Base-by-base conservation (phyloP, 306 rosid species). In the Purshia tridentata region DNA sequence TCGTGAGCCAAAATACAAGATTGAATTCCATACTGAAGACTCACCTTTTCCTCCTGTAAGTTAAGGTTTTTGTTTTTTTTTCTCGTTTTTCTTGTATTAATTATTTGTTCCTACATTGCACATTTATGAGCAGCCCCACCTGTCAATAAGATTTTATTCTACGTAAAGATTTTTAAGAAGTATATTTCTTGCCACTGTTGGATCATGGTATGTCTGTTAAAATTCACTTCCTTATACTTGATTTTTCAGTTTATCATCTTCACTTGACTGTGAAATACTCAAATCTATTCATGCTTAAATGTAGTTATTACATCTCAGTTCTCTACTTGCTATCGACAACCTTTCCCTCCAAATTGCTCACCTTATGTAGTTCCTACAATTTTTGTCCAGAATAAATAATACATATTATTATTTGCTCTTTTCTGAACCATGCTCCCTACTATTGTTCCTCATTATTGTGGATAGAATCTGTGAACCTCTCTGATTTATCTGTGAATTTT, bases 1-100 rank as follows among this genome's bases (percentile, higher is more conserved):
- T 72, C 97, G 91, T 5, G 97, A 90, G 70, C 95, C 96, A 6
- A 94, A 94, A 72, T 91, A 85, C 89, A 91, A 80, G 78, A 90
- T 94, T 67, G 91, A 94, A 81, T 94, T 94, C 62, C 97, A 90
- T 73, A 60, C 92, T 29, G 81, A 87, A 80, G 89, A 89, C 64
- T 89, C 95, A 16, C 99, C 95, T 50, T 94, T 81, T 82, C 81
- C 55, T 71, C 97, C 95, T 35, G 97, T 94, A 86, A 85, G 91
- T 23, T 53, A 54, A 18, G 12, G 51, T 35, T 8, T 16, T 15
- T 19, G 19, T 14, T 45, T 51, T 62, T 64, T 23, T 19, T 76
- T 22, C 16, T 39, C 37, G 23, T 5, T 65, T 16, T 18, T 41
- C 6, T 1, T 48, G 11, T 62, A 71, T 18, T 45, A 0, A 18